A percentile compares a stretch with the other conserved stretches of the same genome.
These are phyloP conservation scores for Hypoxylon trugodes DNA, from an alignment of 495 filamentous ascomycete genomes.

Conservation along the genomic window DNA sequence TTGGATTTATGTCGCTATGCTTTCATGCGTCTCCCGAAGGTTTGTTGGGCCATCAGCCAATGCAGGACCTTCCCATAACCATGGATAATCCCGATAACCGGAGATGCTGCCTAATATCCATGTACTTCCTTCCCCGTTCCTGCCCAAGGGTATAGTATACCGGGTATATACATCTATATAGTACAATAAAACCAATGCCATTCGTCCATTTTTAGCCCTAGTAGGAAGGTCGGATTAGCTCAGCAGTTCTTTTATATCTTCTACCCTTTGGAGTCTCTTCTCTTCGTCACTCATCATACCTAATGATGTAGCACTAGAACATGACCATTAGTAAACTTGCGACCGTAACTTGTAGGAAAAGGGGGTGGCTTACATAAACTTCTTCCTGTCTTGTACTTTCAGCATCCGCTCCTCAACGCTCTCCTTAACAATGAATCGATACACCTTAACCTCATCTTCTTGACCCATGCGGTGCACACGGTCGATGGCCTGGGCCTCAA, in stretches of 20 bases:
- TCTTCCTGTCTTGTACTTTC: slow-evolving; percentile 93
- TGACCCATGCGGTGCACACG: slow-evolving; percentile 99
- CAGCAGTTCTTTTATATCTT: slow-evolving; percentile 93
- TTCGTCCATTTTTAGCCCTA: neutral
- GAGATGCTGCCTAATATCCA: neutral
- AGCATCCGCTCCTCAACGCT: slow-evolving; percentile 97
- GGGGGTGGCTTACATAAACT: slow-evolving; percentile 74
- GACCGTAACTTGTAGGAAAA: neutral
- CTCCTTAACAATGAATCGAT: slow-evolving; percentile 84
- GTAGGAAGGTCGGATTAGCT: slow-evolving; percentile 57
- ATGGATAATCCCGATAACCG: neutral
- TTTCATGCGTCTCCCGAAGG: no score
- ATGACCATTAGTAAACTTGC: slow-evolving; percentile 12
- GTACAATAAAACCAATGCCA: neutral
- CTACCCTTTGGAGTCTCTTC: slow-evolving; percentile 86
- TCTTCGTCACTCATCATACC: slow-evolving; percentile 96
- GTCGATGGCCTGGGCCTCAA: slow-evolving; percentile 98
- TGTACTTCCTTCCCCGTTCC: neutral
- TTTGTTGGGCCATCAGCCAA: neutral
- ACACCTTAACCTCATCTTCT: slow-evolving; percentile 81
- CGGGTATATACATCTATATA: slow-evolving; percentile 7
- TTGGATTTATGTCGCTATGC: neutral
- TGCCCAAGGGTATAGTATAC: slow-evolving; percentile 5
- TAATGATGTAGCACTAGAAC: slow-evolving; percentile 80
- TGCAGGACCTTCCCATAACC: neutral